phyloP scores from a whole-genome alignment of 805 yeast species.

The Metschnikowia proteae region DNA sequence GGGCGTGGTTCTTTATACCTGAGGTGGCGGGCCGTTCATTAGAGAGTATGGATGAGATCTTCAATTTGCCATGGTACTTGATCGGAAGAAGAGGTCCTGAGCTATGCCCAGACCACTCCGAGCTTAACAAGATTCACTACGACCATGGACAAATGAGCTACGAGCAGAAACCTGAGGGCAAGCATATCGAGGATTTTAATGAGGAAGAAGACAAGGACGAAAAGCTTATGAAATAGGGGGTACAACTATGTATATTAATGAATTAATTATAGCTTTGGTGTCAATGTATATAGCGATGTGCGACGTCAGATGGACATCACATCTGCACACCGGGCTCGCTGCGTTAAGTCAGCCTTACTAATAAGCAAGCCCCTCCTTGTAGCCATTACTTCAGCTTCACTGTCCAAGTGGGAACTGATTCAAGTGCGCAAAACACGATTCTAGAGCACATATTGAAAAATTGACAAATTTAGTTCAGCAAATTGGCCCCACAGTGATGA shows the following conservation, averaged over 20 bases:
- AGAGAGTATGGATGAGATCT: slow-evolving; percentile 50
- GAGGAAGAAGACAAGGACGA: slow-evolving; percentile 9
- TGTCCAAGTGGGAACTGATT: too few species aligned
- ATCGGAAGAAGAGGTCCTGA: slow-evolving; percentile 53
- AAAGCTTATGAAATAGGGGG: slow-evolving; percentile 5
- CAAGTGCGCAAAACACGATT: neutral
- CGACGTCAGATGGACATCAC: too few species aligned
- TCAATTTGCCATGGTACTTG: slow-evolving; percentile 54
- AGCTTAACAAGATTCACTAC: slow-evolving; percentile 28
- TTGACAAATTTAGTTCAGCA: too few species aligned
- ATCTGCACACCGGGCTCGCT: too few species aligned
- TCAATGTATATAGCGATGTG: too few species aligned
- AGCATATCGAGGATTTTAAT: slow-evolving; percentile 8
- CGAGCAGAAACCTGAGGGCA: slow-evolving; percentile 6
- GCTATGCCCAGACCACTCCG: slow-evolving; percentile 50
- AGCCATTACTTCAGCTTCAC: too few species aligned
- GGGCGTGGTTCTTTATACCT: slow-evolving; percentile 49
- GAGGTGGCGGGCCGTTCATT: slow-evolving; percentile 49
- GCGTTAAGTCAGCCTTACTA: too few species aligned
- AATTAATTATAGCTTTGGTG: too few species aligned
- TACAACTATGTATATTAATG: neutral
- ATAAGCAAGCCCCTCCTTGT: too few species aligned
- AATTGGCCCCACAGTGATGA: neutral
- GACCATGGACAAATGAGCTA: slow-evolving; percentile 1
- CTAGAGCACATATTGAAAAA: too few species aligned